A percentile compares a stretch with the other conserved stretches of the same genome.
Conservation (phyloP, 192 early-diverging fungal genomes). For the Gryganskiella cystojenkinii region DNA sequence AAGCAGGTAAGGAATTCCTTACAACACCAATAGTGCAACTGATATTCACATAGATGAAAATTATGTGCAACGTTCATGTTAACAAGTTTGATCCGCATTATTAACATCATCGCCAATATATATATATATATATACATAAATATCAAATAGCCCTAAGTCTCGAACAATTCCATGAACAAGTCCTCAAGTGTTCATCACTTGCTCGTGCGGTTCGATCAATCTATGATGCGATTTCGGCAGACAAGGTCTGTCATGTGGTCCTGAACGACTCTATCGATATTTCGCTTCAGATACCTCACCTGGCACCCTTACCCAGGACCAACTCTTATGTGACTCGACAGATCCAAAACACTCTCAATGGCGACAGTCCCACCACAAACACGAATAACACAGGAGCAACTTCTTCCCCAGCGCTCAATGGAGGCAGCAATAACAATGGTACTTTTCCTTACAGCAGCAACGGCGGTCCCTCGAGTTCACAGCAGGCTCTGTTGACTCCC, state of each 20-base stretch:
- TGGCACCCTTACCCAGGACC: conserved; percentile 39
- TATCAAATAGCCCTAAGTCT: conserved; percentile 13
- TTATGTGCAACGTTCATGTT: too few relatives aligned
- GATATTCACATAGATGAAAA: too few relatives aligned
- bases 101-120: too few relatives aligned
- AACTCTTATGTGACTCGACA: conserved; percentile 19
- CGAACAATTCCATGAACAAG: conserved; percentile 58
- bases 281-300: conserved; percentile 71
- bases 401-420: not conserved
- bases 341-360: conserved; percentile 9
- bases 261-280: conserved; percentile 83
- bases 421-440: not conserved
- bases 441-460: not conserved
- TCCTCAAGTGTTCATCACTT: conserved; percentile 67
- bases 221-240: conserved; percentile 61
- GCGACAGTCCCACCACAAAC: conserved; percentile 23
- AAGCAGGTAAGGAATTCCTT: conserved; percentile 44
- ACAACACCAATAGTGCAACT: too few relatives aligned
- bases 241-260: conserved; percentile 68
- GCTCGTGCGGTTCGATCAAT: conserved; percentile 71
- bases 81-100: too few relatives aligned
- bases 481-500: conserved; percentile 41
- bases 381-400: too few relatives aligned
- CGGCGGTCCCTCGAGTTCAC: conserved; percentile 14
- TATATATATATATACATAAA: too few relatives aligned